Percentiles rank a stretch among this genome's conserved stretches.
Conservation (phyloP, 192 early-diverging fungal genomes). For the Oehlia diaphana region DNA sequence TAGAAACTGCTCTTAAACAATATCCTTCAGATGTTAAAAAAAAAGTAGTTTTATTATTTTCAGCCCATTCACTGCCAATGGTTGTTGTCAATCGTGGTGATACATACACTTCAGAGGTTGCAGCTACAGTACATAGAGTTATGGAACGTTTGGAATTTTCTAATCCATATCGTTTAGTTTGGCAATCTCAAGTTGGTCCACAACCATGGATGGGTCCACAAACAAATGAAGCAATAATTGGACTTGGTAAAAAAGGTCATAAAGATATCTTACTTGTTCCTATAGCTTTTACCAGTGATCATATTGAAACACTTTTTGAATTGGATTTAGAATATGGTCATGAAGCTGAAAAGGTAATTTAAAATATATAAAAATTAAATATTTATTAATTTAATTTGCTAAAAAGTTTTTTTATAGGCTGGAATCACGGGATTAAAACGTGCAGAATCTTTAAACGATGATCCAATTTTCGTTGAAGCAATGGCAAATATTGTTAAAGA, state of each 20-base stretch:
- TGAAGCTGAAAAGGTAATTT: slow-evolving; percentile 71
- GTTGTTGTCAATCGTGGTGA: slow-evolving; percentile 90
- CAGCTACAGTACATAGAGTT: slow-evolving; percentile 79
- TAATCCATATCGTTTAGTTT: slow-evolving; percentile 88
- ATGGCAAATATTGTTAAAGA: slow-evolving; percentile 83
- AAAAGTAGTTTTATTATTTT: slow-evolving; percentile 85
- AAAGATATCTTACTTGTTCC: slow-evolving; percentile 87
- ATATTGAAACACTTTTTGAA: slow-evolving; percentile 97
- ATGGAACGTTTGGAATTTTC: slow-evolving; percentile 69
- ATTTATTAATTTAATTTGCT: neutral
- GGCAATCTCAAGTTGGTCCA: slow-evolving; percentile 96
- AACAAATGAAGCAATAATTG: slow-evolving; percentile 77
- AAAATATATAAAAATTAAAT: slow-evolving; percentile 5
- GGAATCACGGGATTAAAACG: slow-evolving; percentile 85
- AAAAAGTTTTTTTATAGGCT: slow-evolving; percentile 40
- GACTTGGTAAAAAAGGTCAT: slow-evolving; percentile 72
- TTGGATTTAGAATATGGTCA: slow-evolving; percentile 92
- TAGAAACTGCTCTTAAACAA: slow-evolving; percentile 65
- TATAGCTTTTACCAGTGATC: slow-evolving; percentile 95
- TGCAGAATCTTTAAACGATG: slow-evolving; percentile 89
- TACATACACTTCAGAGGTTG: slow-evolving; percentile 84
- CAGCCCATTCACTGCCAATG: slow-evolving; percentile 96
- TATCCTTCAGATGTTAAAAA: slow-evolving; percentile 66
- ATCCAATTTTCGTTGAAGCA: slow-evolving; percentile 87
- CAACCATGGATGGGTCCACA: slow-evolving; percentile 90